phyloP scores from a whole-genome alignment of 768 basidiomycete genomes.

The Mycena chlorophos region DNA sequence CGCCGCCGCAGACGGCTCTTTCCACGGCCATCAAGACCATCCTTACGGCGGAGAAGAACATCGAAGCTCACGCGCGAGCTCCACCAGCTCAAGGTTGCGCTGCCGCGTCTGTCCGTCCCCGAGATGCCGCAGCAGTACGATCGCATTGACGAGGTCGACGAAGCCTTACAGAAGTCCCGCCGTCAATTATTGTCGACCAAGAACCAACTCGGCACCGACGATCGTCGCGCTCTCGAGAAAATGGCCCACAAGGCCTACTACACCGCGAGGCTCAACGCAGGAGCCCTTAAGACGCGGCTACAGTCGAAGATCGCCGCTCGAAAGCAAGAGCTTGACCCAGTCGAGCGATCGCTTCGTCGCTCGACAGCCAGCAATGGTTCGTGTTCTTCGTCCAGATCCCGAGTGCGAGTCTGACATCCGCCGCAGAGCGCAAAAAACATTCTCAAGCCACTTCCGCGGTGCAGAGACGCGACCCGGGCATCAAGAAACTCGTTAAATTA shows the following conservation, averaged over 20 bases:
- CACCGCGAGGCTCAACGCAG: background rate
- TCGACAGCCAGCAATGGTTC: background rate
- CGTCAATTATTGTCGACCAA: background rate
- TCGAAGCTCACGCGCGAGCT: background rate
- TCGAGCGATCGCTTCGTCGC: background rate
- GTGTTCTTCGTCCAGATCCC: background rate
- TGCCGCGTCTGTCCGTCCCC: background rate
- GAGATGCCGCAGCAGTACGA: background rate
- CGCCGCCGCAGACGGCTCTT: background rate
- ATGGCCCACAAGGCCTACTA: background rate
- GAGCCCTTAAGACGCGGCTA: background rate
- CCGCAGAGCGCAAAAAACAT: background rate
- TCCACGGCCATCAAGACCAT: background rate
- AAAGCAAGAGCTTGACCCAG: background rate
- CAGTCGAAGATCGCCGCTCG: background rate
- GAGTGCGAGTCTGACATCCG: background rate
- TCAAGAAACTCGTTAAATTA: background rate
- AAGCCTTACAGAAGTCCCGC: background rate
- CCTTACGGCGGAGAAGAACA: background rate
- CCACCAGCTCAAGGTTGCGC: background rate
- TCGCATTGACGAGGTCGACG: background rate
- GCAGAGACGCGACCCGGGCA: background rate
- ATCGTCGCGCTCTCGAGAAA: background rate
- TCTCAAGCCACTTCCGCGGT: background rate
- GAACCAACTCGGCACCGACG: background rate